phyloP scores from a whole-genome alignment of 2,329 filamentous ascomycete species.

The Cadophora sp. region DNA sequence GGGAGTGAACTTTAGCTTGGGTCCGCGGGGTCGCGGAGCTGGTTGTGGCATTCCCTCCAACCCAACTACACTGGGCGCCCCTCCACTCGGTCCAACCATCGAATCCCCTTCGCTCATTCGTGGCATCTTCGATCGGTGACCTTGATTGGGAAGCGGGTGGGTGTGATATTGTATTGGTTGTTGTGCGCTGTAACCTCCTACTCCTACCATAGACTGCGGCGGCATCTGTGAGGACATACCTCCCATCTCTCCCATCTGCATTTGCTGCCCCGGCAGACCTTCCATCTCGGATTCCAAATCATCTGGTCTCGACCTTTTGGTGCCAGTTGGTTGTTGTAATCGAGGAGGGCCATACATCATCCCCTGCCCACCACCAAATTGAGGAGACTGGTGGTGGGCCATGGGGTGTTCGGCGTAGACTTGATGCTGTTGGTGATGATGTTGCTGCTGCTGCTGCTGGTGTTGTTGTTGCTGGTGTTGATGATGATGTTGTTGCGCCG shows the following conservation, averaged over 20 bases:
- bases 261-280: conserved; percentile 51
- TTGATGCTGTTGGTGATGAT: conserved; percentile 55
- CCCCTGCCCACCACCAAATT: conserved; percentile 55
- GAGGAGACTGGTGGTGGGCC: conserved; percentile 54
- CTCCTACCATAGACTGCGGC: conserved; percentile 58
- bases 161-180: conserved; percentile 64
- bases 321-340: conserved; percentile 42
- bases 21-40: conserved; percentile 79
- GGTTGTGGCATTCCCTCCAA: conserved; percentile 87
- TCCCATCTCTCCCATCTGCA: conserved; percentile 46
- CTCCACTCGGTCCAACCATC: conserved; percentile 50
- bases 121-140: conserved; percentile 72
- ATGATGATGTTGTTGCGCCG: conserved; percentile 61
- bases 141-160: conserved; percentile 79
- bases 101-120: conserved; percentile 59
- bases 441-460: conserved; percentile 55
- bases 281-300: conserved; percentile 59
- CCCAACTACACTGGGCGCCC: conserved; percentile 85
- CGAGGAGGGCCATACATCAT: conserved; percentile 54
- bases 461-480: conserved; percentile 51
- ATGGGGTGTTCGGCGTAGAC: conserved; percentile 64
- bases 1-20: conserved; percentile 92
- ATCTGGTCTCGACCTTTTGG: conserved; percentile 61
- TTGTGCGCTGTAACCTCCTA: conserved; percentile 40
- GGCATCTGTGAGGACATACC: conserved; percentile 62